phyloP scores from a whole-genome alignment of 75 land plant species.

The Pinus taeda region DNA sequence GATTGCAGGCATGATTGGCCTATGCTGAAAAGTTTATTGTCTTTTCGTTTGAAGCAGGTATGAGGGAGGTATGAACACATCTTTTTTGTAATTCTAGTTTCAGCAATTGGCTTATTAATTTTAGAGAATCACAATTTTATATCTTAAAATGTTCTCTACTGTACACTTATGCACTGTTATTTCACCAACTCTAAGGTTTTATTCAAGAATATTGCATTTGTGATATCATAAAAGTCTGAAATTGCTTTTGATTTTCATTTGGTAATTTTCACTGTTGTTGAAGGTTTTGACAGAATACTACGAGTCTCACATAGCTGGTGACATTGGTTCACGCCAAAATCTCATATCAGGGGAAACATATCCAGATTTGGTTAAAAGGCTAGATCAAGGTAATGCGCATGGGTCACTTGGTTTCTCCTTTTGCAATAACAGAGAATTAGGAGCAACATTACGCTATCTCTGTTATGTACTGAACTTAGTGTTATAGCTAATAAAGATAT shows the following conservation, averaged over 20 bases:
- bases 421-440: background rate
- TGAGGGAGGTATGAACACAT: slow-evolving; percentile 48
- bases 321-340: slow-evolving; percentile 34
- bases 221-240: background rate
- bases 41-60: slow-evolving; percentile 85
- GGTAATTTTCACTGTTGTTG: slow-evolving; percentile 13
- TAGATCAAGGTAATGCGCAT: slow-evolving; percentile 56
- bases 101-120: background rate
- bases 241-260: background rate
- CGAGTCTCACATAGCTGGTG: slow-evolving; percentile 33
- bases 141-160: background rate
- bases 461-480: background rate
- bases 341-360: slow-evolving; percentile 63
- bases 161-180: background rate
- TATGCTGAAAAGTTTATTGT: slow-evolving; percentile 47
- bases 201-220: background rate
- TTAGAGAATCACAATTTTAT: background rate
- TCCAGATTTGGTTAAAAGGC: slow-evolving; percentile 46
- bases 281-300: slow-evolving; percentile 74
- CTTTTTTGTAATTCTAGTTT: background rate
- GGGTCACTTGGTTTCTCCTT: background rate
- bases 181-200: background rate
- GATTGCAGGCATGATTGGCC: slow-evolving; percentile 71
- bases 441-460: background rate
- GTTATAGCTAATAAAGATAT: no score